Percentiles rank a stretch among this genome's conserved stretches.
Evolutionary conservation across 2,329 filamentous ascomycete genomes (phyloP).

Genomic region (Thelonectria rubi): DNA sequence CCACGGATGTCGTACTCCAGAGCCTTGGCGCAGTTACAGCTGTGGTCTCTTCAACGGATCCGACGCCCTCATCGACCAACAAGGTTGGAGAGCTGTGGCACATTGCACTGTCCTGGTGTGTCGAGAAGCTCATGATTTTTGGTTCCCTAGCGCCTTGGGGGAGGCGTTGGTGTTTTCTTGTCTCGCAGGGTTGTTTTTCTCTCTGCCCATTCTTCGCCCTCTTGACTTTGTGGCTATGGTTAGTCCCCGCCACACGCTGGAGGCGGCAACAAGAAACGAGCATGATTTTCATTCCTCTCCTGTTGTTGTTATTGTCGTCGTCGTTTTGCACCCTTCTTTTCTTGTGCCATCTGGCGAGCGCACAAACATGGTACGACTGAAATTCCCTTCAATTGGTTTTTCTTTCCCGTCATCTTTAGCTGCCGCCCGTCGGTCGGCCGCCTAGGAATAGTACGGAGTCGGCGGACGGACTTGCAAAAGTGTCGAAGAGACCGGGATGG

Average conservation of each 20-base stretch:
- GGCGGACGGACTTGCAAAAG: background rate
- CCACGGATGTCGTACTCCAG: slow-evolving; percentile 6
- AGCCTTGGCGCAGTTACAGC: no score
- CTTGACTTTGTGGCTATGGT: background rate
- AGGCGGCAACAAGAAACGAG: background rate
- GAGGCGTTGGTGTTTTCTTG: background rate
- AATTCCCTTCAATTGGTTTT: background rate
- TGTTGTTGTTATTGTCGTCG: background rate
- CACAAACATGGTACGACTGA: background rate
- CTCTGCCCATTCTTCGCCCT: background rate
- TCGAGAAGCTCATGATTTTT: slow-evolving; percentile 1
- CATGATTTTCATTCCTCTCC: background rate
- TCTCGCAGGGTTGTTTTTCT: background rate
- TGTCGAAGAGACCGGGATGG: slow-evolving; percentile 7
- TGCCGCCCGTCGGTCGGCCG: slow-evolving; percentile 21
- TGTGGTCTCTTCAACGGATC: background rate
- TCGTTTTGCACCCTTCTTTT: background rate
- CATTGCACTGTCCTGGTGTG: background rate
- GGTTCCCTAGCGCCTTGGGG: background rate
- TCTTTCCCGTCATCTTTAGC: slow-evolving; percentile 3
- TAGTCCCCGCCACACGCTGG: background rate
- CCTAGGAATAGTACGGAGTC: background rate
- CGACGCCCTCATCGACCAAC: background rate
- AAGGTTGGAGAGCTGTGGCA: background rate
- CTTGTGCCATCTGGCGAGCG: no score